Evolutionary conservation across 2,329 filamentous ascomycete species (phyloP), one percentile per base, ranked within the genome.

Genomic region (Sordariomycetes sp.): DNA sequence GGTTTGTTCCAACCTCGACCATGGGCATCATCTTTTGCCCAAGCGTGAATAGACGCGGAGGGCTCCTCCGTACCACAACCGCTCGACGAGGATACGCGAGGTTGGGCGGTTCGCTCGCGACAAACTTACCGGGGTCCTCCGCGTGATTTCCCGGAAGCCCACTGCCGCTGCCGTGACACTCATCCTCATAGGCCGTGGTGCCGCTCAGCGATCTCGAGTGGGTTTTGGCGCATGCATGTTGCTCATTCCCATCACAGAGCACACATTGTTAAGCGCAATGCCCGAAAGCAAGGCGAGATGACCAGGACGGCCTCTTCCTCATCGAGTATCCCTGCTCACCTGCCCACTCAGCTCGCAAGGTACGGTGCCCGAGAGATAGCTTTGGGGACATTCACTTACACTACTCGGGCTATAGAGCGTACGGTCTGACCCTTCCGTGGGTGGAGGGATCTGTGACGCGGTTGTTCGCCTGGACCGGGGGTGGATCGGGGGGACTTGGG

Each of bases 141-240:
- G n/a, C n/a, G 37, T 40, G 37, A 40, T 16, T 40, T 40, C 3
- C 12, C 12, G 3, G 25, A 22, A 32, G 16, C 14, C 22, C 37
- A n/a, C 22, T 50, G 54, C 34, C 50, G 40, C 54, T 40, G 54
- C 54, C 25, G 24, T 35, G 37, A 28, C 16, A 3, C 24, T 50
- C 24, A 32, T 25, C 18, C 54, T 50, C 37, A 56, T 56, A 56
- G 54, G 54, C 50, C 54, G 54, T n/a, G 54, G 48, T 56, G 48
- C 54, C 54, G 54, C 54, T 56, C 54, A 28, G 54, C 54, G 48
- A 50, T 28, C 20, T 46, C 54, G 32, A 32, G 24, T 50, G 40
- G 48, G 32, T 16, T 18, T 40, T 18, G 54, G 50, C 50, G 40
- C 54, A 56, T 50, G 37, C 48, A 51, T n/a, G n/a, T n/a, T n/a